Conservation (phyloP, 805 yeast species). For the Hanseniaspora jakobsenii region DNA sequence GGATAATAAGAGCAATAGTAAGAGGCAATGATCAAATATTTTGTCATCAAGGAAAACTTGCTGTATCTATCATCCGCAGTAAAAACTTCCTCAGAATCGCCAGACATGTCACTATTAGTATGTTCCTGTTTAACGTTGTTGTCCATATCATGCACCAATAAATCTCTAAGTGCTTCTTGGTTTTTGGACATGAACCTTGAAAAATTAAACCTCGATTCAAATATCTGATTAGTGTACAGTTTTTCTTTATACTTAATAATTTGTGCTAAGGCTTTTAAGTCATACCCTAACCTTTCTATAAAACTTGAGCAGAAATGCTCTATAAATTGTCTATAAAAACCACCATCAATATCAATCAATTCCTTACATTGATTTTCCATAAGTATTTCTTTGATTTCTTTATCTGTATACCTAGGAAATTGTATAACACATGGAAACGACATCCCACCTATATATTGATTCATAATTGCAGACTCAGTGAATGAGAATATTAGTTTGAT, state of each 20-base stretch:
- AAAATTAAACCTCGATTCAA: not conserved
- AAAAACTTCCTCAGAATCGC: not conserved
- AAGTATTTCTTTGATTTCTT: conserved; percentile 4
- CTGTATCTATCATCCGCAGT: not conserved
- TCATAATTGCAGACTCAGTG: conserved; percentile 1
- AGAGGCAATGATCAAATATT: conserved; percentile 1
- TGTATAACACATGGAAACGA: not conserved
- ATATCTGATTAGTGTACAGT: not conserved
- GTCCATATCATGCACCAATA: too few species aligned
- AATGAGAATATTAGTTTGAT: conserved; percentile 13
- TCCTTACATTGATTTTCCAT: conserved; percentile 3
- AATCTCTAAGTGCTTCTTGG: not conserved
- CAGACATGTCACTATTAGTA: too few species aligned
- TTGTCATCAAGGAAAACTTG: conserved; percentile 1
- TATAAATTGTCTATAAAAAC: conserved; percentile 4
- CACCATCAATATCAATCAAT: not conserved
- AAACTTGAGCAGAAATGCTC: conserved; percentile 8
- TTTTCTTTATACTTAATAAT: conserved; percentile 4
- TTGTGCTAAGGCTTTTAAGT: not conserved
- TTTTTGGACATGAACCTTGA: conserved; percentile 1
- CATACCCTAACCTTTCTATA: conserved; percentile 5
- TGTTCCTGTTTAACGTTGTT: too few species aligned
- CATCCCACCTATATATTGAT: conserved; percentile 4
- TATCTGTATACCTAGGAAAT: conserved; percentile 6
- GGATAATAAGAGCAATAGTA: conserved; percentile 11